Conservation (phyloP, 2,329 filamentous ascomycete species). For the Teratosphaeria pseudoeucalypti region DNA sequence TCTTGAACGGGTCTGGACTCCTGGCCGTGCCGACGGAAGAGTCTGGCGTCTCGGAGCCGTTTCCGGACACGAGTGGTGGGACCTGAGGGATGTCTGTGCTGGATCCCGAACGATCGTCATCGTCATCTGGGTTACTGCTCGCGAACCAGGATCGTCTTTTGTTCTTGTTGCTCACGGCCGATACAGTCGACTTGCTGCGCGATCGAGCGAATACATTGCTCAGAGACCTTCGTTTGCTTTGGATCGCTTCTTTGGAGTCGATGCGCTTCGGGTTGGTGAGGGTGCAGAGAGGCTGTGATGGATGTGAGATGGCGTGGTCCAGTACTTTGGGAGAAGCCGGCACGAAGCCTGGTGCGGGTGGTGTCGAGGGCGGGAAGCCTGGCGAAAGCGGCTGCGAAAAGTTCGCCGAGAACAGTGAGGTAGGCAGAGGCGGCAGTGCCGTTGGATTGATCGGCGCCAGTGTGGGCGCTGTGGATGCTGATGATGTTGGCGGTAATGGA, state of each 20-base stretch:
- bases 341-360: not conserved
- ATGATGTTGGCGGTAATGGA: not conserved
- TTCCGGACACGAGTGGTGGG: slow-evolving; percentile 1
- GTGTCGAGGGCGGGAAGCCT: not conserved
- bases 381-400: not conserved
- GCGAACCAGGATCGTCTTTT: slow-evolving; percentile 4
- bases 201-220: not conserved
- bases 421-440: not conserved
- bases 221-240: slow-evolving; percentile 1
- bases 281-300: not conserved
- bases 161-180: slow-evolving; percentile 1
- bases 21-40: slow-evolving; percentile 1
- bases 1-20: slow-evolving; percentile 2
- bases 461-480: not conserved
- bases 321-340: not conserved
- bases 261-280: not conserved
- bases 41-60: slow-evolving; percentile 4
- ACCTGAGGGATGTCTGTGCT: not conserved
- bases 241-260: not conserved
- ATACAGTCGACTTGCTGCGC: slow-evolving; percentile 3
- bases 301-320: not conserved
- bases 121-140: slow-evolving; percentile 5
- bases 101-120: not conserved
- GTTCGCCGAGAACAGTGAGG: not conserved
- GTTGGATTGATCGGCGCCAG: not conserved